Evolutionary conservation across 148 eudicot species (phyloP).

Genomic region (Bassia scoparia): DNA sequence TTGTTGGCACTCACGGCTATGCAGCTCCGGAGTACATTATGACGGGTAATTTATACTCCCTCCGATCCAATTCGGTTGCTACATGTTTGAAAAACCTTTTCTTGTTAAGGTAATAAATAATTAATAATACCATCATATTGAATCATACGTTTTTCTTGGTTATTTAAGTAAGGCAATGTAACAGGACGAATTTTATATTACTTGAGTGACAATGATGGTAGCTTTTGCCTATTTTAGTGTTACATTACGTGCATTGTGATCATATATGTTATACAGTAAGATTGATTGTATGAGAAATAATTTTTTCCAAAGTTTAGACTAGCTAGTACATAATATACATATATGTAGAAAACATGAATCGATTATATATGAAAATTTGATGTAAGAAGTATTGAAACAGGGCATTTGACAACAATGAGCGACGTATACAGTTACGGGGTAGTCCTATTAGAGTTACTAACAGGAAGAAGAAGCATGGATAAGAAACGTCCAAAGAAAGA

Average conservation of each 20-base stretch:
- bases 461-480: constrained; percentile 54
- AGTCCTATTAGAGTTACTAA: constrained; percentile 53
- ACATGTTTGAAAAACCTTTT: too few species aligned
- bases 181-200: too few species aligned
- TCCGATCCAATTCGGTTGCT: too few species aligned
- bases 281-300: too few species aligned
- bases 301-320: background rate
- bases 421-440: constrained; percentile 80
- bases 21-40: constrained; percentile 58
- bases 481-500: constrained; percentile 46
- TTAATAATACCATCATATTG: too few species aligned
- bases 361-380: too few species aligned
- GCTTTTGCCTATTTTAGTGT: too few species aligned
- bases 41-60: constrained; percentile 52
- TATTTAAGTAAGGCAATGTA: background rate
- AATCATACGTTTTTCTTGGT: background rate
- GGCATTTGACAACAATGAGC: constrained; percentile 65
- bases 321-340: too few species aligned
- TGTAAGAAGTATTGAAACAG: constrained; percentile 9
- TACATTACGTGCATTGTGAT: too few species aligned
- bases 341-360: background rate
- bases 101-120: too few species aligned
- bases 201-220: too few species aligned
- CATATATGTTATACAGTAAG: too few species aligned
- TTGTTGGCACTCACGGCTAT: constrained; percentile 72